Conservation (phyloP, 2,329 filamentous ascomycete genomes). For the Westerdykella aurantiaca region DNA sequence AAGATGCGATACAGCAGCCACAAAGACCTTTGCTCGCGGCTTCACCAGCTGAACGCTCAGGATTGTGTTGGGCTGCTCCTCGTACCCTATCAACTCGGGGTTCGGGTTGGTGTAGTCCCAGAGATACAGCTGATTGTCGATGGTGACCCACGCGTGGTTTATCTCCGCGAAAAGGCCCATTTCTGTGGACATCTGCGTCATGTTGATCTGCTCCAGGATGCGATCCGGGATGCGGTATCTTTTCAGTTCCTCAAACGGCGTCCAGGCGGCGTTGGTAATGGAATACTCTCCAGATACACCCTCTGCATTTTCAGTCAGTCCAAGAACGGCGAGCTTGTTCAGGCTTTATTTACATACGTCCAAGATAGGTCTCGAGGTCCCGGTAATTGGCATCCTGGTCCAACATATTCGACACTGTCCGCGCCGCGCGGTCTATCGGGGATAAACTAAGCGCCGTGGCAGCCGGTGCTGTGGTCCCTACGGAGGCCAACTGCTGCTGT, state of each 20-base stretch:
- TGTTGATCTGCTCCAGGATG: conserved; percentile 89
- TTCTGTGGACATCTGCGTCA: conserved; percentile 76
- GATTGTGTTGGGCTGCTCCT: conserved; percentile 82
- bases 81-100: conserved; percentile 84
- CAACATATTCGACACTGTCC: conserved; percentile 75
- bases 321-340: not conserved
- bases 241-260: conserved; percentile 81
- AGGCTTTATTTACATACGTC: conserved; percentile 57
- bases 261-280: conserved; percentile 63
- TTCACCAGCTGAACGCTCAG: conserved; percentile 83
- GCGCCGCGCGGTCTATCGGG: conserved; percentile 73
- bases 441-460: conserved; percentile 41
- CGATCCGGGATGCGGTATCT: conserved; percentile 86
- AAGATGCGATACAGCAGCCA: conserved; percentile 77
- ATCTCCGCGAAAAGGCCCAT: conserved; percentile 95
- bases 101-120: conserved; percentile 97
- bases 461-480: conserved; percentile 16
- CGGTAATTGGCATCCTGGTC: conserved; percentile 74
- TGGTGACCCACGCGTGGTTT: conserved; percentile 90
- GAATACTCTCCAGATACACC: conserved; percentile 92
- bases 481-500: conserved; percentile 10
- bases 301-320: conserved; percentile 50
- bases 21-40: conserved; percentile 82
- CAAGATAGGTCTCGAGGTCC: conserved; percentile 82
- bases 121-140: conserved; percentile 92